A percentile compares a stretch with the other conserved stretches of the same genome.
Evolutionary conservation across 2,329 filamentous ascomycete genomes (phyloP).

Genomic region (Cordyceps militaris): DNA sequence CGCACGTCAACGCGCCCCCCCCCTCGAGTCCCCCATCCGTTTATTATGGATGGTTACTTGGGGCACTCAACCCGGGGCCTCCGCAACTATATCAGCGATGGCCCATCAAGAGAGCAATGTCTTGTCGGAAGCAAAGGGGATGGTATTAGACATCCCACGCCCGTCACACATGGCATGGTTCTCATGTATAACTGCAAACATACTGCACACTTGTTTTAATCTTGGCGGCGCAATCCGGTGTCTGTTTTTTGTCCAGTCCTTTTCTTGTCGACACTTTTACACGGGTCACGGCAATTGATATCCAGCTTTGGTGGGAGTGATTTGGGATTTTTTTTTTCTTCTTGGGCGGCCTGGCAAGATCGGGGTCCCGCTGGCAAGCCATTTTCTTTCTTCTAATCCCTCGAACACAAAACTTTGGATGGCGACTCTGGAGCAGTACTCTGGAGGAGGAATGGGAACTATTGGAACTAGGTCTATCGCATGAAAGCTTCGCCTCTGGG

Average conservation of each 20-base stretch:
- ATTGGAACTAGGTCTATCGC: background rate
- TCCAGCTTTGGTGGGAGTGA: slow-evolving; percentile 11
- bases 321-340: slow-evolving; percentile 9
- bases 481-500: background rate
- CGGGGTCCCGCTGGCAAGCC: background rate
- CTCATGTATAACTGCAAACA: background rate
- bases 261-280: slow-evolving; percentile 4
- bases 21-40: background rate
- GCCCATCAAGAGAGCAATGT: background rate
- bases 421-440: background rate
- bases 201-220: background rate
- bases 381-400: slow-evolving; percentile 6
- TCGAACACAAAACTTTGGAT: slow-evolving; percentile 6
- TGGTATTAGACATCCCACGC: background rate
- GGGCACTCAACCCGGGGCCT: background rate
- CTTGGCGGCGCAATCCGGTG: slow-evolving; percentile 4
- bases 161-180: background rate
- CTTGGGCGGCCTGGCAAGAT: background rate
- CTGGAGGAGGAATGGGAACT: background rate
- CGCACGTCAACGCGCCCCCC: background rate
- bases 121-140: background rate
- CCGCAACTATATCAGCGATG: background rate
- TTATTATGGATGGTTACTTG: background rate
- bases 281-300: slow-evolving; percentile 12
- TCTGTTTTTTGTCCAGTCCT: background rate